These are phyloP conservation scores for Globisporangium cederbergense DNA, from an alignment of 352 stramenopile genomes.

Conservation along the genomic window DNA sequence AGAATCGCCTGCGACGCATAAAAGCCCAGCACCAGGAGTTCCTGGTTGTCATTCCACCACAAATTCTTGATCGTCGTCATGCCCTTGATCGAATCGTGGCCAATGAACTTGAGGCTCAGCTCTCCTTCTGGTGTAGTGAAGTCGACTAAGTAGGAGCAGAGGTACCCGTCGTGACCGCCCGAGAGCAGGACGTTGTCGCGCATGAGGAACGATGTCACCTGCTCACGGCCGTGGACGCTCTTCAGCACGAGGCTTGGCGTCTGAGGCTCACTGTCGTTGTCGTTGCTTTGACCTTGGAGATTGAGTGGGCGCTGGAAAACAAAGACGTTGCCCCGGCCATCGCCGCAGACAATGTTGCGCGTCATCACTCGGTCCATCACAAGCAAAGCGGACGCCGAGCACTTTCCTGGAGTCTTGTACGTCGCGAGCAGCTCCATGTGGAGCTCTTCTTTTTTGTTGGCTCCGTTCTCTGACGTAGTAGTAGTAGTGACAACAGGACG, in stretches of 20 bases:
- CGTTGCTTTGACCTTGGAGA: background rate
- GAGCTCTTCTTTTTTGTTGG: background rate
- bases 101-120: conserved; percentile 31
- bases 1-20: conserved; percentile 68
- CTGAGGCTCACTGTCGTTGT: background rate
- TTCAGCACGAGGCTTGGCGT: conserved; percentile 36
- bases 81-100: conserved; percentile 72
- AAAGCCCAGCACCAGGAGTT: conserved; percentile 85
- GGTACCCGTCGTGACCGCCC: conserved; percentile 80
- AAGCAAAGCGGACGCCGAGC: conserved; percentile 42
- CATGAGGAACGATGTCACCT: conserved; percentile 59
- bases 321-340: conserved; percentile 71
- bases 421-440: conserved; percentile 35
- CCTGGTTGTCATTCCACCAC: conserved; percentile 28
- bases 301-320: conserved; percentile 42
- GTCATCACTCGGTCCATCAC: conserved; percentile 39
- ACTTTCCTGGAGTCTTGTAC: conserved; percentile 61
- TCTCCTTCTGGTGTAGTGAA: conserved; percentile 14
- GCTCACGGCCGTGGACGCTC: conserved; percentile 58
- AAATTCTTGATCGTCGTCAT: conserved; percentile 76
- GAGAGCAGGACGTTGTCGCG: conserved; percentile 47
- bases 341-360: conserved; percentile 63
- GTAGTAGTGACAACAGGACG: conserved; percentile 14
- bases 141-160: conserved; percentile 53
- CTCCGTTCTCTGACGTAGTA: conserved; percentile 1